Evolutionary conservation across 1,284 basidiomycete genomes (phyloP).

Genomic region (Cryptococcus sp.): DNA sequence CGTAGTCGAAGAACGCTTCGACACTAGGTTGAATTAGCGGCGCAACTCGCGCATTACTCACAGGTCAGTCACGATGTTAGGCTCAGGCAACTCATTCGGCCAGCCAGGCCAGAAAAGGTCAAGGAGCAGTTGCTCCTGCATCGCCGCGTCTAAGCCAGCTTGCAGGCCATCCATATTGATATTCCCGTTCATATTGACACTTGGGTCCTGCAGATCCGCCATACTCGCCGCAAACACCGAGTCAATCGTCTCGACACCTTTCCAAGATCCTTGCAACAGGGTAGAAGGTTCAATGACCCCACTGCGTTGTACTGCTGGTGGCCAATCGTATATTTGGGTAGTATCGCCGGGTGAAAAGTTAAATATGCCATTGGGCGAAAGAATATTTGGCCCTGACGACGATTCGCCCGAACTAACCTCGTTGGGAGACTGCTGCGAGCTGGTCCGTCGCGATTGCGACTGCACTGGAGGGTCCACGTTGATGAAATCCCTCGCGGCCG

Average conservation of each 20-base stretch:
- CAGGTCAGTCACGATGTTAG: conserved; percentile 50
- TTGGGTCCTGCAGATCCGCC: background rate
- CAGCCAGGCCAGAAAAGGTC: conserved; percentile 54
- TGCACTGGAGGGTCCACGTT: background rate
- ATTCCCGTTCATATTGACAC: conserved; percentile 10
- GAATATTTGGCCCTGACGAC: conserved; percentile 19
- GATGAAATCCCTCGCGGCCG: background rate
- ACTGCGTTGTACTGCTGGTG: background rate
- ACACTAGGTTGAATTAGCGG: conserved; percentile 25
- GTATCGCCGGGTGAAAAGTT: conserved; percentile 38
- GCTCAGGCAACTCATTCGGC: conserved; percentile 50
- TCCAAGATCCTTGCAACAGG: conserved; percentile 23
- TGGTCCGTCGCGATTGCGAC: conserved; percentile 15
- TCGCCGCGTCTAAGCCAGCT: conserved; percentile 26
- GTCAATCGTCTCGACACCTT: conserved; percentile 29
- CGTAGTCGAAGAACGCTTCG: conserved; percentile 49
- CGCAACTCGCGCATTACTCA: conserved; percentile 18
- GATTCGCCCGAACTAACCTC: conserved; percentile 4
- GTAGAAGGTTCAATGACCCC: conserved; percentile 15
- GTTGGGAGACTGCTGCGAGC: background rate
- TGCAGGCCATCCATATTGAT: conserved; percentile 22
- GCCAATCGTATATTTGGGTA: conserved; percentile 8
- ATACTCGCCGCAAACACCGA: conserved; percentile 9
- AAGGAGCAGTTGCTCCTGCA: conserved; percentile 43
- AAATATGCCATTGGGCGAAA: conserved; percentile 44